Conservation (phyloP, 2,329 filamentous ascomycete species). For the Penicillium rolfsii region DNA sequence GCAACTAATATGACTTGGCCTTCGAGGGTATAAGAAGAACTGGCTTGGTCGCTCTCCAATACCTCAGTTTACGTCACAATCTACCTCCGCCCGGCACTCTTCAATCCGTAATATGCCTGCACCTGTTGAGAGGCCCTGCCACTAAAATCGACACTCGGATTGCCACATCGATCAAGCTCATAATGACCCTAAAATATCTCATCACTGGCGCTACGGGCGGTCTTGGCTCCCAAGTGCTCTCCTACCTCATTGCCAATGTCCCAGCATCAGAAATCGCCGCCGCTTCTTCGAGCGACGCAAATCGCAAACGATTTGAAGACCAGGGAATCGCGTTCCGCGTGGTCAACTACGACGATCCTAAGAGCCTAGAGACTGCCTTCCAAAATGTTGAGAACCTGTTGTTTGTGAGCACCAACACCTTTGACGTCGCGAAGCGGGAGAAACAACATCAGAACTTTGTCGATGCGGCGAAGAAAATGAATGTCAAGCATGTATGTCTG, state of each 20-base stretch:
- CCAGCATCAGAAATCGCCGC: constrained; percentile 53
- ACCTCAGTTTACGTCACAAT: too few relatives aligned
- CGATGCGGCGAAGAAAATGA: constrained; percentile 56
- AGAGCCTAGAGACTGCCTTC: constrained; percentile 54
- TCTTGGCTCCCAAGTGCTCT: constrained; percentile 40
- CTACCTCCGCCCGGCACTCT: background rate
- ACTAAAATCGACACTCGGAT: background rate
- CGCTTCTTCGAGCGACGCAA: constrained; percentile 53
- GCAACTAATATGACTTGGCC: background rate
- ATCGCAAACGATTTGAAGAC: constrained; percentile 43
- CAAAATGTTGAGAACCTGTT: constrained; percentile 58
- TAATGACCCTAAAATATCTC: constrained; percentile 43
- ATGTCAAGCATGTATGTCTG: constrained; percentile 54
- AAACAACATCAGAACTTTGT: constrained; percentile 56
- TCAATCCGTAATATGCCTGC: background rate
- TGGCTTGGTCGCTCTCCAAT: background rate
- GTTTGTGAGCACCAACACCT: constrained; percentile 59
- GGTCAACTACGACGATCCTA: constrained; percentile 56
- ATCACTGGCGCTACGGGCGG: constrained; percentile 45
- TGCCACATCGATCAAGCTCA: background rate
- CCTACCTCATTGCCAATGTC: constrained; percentile 40
- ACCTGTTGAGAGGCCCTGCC: background rate
- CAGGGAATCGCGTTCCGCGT: constrained; percentile 55
- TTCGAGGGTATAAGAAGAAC: background rate
- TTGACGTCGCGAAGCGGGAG: constrained; percentile 52